Evolutionary conservation across 257 asterid species (phyloP).

Genomic region (Solanum dulcamara): DNA sequence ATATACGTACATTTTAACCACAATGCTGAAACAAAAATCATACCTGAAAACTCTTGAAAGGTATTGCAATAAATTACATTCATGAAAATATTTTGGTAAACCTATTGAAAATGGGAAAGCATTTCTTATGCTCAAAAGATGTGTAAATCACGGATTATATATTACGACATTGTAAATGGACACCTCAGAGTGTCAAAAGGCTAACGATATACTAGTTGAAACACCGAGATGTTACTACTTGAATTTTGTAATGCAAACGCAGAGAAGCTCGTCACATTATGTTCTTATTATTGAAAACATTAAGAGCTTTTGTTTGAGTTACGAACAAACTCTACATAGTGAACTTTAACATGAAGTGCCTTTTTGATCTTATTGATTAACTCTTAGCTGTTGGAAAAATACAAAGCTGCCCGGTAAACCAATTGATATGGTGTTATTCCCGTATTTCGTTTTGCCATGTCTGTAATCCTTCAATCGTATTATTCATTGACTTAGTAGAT

Average conservation of each 20-base stretch:
- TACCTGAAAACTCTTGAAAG: not conserved
- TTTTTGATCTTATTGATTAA: not conserved
- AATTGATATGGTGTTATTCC: not conserved
- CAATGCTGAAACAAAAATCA: not conserved
- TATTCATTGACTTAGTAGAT: constrained; percentile 2
- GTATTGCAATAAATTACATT: not conserved
- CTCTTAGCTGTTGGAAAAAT: not conserved
- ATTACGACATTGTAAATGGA: not conserved
- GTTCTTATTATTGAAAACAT: not conserved
- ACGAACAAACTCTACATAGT: not conserved
- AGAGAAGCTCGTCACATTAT: not conserved
- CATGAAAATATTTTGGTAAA: not conserved
- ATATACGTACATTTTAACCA: not conserved
- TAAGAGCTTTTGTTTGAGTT: not conserved
- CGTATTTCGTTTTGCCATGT: not conserved
- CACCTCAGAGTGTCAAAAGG: not conserved
- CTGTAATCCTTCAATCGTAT: not conserved
- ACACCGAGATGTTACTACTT: not conserved
- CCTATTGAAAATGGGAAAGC: not conserved
- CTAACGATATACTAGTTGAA: not conserved
- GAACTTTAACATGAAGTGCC: not conserved
- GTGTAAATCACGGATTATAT: not conserved
- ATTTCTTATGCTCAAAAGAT: not conserved
- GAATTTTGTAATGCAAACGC: not conserved
- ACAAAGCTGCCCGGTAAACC: not conserved